Evolutionary conservation across 352 stramenopile species (phyloP).

Genomic region (Poterioochromonas sp.): DNA sequence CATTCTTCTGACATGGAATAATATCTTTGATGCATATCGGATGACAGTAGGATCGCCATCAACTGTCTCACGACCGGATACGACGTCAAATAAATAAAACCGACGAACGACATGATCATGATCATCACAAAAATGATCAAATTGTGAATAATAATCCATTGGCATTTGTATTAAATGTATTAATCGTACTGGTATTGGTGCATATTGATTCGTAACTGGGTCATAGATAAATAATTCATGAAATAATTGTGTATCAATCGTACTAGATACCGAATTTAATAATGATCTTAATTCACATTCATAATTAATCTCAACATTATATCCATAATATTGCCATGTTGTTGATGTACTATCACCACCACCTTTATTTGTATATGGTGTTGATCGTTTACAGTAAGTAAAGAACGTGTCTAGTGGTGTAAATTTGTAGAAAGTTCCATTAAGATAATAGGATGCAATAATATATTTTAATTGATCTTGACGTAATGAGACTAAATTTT

Average conservation of each 20-base stretch:
- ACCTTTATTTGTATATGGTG: slow-evolving; percentile 36
- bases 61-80: slow-evolving; percentile 53
- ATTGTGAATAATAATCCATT: slow-evolving; percentile 60
- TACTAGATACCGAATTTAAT: neutral
- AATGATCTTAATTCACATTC: neutral
- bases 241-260: neutral
- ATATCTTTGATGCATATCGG: slow-evolving; percentile 61
- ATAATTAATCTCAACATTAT: neutral
- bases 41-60: slow-evolving; percentile 48
- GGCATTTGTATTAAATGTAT: slow-evolving; percentile 63
- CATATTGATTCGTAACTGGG: slow-evolving; percentile 39
- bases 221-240: neutral
- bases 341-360: slow-evolving; percentile 33
- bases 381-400: slow-evolving; percentile 55
- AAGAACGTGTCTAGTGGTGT: slow-evolving; percentile 62
- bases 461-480: slow-evolving; percentile 60
- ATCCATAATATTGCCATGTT: slow-evolving; percentile 57
- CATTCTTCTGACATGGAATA: slow-evolving; percentile 57
- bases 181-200: slow-evolving; percentile 69
- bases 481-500: slow-evolving; percentile 75
- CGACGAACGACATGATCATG: slow-evolving; percentile 74
- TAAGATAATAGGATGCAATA: slow-evolving; percentile 68
- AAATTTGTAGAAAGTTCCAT: slow-evolving; percentile 69
- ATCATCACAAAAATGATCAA: slow-evolving; percentile 46
- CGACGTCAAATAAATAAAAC: slow-evolving; percentile 80